Evolutionary conservation across 169 alveolate species (phyloP).

Genomic region (Eimeria necatrix): DNA sequence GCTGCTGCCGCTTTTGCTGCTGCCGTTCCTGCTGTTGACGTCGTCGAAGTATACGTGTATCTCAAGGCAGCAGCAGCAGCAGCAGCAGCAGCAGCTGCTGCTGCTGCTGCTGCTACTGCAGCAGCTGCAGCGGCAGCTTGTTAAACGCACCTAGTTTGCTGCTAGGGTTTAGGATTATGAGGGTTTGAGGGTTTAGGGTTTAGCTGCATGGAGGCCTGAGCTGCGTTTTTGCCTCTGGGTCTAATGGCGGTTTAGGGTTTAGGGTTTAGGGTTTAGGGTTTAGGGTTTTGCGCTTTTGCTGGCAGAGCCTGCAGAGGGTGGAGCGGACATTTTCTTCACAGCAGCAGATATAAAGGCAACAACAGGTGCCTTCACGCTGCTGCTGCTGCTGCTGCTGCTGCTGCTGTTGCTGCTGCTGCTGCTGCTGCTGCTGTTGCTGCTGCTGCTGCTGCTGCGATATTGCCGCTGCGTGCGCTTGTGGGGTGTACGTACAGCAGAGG

Average conservation of each 20-base stretch:
- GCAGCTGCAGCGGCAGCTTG: background rate
- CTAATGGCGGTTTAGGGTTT: background rate
- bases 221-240: background rate
- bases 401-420: background rate
- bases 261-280: background rate
- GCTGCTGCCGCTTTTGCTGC: too few species aligned
- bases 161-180: background rate
- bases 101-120: background rate
- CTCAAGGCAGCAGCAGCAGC: too few species aligned
- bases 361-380: background rate
- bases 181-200: constrained; percentile 1
- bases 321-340: background rate
- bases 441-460: constrained; percentile 15
- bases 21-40: too few species aligned
- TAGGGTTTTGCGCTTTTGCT: background rate
- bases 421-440: constrained; percentile 3
- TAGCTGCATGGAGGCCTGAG: background rate
- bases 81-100: too few species aligned
- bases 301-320: constrained; percentile 3
- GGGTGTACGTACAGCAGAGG: constrained; percentile 24
- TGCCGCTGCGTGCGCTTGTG: background rate
- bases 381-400: background rate
- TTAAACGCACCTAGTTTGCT: too few species aligned
- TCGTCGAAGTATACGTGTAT: too few species aligned
- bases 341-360: background rate